Evolutionary conservation across 2,329 filamentous ascomycete genomes (phyloP).

Genomic region (Scopulariopsis brevicaulis): DNA sequence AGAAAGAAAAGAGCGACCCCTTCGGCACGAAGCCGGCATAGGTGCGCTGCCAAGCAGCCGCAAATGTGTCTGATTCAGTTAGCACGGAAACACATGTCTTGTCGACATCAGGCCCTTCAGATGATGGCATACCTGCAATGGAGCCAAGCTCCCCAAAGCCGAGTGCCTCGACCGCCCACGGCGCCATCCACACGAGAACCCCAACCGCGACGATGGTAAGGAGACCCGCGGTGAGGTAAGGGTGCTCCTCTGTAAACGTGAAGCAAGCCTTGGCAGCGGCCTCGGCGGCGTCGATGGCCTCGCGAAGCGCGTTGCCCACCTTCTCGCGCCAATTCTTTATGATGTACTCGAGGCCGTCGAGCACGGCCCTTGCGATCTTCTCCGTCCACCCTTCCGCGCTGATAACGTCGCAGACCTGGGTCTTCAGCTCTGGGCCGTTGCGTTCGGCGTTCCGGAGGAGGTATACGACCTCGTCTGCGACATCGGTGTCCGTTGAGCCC

Average conservation of each 20-base stretch:
- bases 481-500: neutral
- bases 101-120: neutral
- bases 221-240: neutral
- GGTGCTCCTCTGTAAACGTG: conserved; percentile 3
- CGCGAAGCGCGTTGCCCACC: conserved; percentile 4
- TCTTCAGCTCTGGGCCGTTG: conserved; percentile 1
- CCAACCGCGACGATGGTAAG: conserved; percentile 7
- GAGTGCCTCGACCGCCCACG: conserved; percentile 7
- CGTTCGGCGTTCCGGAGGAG: neutral
- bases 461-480: neutral
- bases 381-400: conserved; percentile 6
- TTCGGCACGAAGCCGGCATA: neutral
- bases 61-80: neutral
- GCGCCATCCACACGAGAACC: conserved; percentile 5
- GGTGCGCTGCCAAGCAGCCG: neutral
- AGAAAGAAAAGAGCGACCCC: neutral
- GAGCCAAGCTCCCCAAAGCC: conserved; percentile 7
- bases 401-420: conserved; percentile 3
- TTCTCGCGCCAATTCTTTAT: conserved; percentile 4
- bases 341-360: conserved; percentile 4
- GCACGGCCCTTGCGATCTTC: conserved; percentile 5
- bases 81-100: neutral
- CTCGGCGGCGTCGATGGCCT: conserved; percentile 4
- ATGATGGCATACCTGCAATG: neutral
- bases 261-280: conserved; percentile 1